Conservation (phyloP, 257 asterid species). For the Ballota nigra region DNA sequence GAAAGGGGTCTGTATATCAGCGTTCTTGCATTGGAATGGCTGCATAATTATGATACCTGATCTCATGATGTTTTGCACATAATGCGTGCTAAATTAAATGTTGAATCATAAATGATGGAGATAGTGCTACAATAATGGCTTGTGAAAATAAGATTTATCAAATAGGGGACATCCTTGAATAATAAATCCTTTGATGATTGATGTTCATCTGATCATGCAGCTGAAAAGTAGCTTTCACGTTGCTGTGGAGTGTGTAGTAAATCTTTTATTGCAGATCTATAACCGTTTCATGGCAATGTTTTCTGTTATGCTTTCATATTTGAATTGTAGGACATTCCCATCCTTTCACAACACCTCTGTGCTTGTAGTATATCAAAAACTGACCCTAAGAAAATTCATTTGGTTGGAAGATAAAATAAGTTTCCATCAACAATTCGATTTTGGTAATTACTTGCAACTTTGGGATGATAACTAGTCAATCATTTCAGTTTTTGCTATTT, state of each 20-base stretch:
- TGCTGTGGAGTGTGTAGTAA: neutral
- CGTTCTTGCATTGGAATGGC: neutral
- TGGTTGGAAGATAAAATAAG: neutral
- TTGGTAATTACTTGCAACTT: neutral
- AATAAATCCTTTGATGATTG: neutral
- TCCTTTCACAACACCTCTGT: neutral
- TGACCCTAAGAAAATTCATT: neutral
- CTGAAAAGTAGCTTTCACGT: neutral
- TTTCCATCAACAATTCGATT: conserved; percentile 1
- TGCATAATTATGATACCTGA: neutral
- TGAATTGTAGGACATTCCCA: neutral
- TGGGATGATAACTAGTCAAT: neutral
- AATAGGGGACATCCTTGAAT: neutral
- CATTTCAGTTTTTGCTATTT: conserved; percentile 9
- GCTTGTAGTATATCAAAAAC: neutral
- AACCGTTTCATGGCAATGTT: neutral
- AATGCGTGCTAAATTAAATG: neutral
- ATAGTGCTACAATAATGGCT: neutral
- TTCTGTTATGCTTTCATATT: neutral
- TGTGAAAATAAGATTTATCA: neutral
- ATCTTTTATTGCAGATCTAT: neutral
- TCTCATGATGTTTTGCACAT: neutral
- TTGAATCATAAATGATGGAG: neutral
- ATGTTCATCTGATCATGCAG: neutral
- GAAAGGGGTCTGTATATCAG: neutral